Evolutionary conservation across 805 yeast genomes (phyloP).

Genomic region (Ogataea saltuana): DNA sequence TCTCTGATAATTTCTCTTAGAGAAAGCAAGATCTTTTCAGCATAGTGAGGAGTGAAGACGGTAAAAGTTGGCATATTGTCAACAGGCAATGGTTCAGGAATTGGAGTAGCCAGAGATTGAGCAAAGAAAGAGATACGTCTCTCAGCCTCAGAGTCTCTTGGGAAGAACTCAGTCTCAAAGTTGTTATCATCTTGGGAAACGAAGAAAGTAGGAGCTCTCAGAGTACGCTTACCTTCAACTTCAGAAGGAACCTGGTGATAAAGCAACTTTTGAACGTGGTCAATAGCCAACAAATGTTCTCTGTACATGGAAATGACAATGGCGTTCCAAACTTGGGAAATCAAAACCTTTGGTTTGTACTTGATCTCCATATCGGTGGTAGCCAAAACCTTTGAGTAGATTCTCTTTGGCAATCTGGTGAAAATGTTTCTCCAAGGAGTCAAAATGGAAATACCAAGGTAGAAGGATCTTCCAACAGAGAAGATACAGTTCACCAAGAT

Average conservation of each 20-base stretch:
- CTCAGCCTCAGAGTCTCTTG: conserved; percentile 96
- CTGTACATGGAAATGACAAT: conserved; percentile 99
- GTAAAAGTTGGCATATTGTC: conserved; percentile 99
- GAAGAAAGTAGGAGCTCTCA: conserved; percentile 98
- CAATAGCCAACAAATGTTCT: conserved; percentile 96
- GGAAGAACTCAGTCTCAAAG: conserved; percentile 96
- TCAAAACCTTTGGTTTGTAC: conserved; percentile 96
- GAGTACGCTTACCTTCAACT: conserved; percentile 95
- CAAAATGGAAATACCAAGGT: conserved; percentile 96
- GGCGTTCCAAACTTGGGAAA: conserved; percentile 99
- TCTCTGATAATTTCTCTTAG: conserved; percentile 94
- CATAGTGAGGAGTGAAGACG: conserved; percentile 92
- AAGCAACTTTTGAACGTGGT: conserved; percentile 94
- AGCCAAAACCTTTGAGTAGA: conserved; percentile 95
- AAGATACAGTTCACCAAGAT: conserved; percentile 91
- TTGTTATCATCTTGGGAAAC: conserved; percentile 96
- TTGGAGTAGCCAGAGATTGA: conserved; percentile 97
- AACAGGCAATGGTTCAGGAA: conserved; percentile 98
- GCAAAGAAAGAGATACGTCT: conserved; percentile 99
- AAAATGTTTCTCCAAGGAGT: conserved; percentile 99
- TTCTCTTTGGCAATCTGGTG: conserved; percentile 97
- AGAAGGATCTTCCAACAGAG: conserved; percentile 97
- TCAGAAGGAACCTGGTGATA: conserved; percentile 99
- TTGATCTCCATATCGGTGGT: conserved; percentile 99
- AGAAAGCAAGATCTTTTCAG: conserved; percentile 92